phyloP scores from a whole-genome alignment of 2,329 filamentous ascomycete species.

The Teratosphaeria epicoccoides region DNA sequence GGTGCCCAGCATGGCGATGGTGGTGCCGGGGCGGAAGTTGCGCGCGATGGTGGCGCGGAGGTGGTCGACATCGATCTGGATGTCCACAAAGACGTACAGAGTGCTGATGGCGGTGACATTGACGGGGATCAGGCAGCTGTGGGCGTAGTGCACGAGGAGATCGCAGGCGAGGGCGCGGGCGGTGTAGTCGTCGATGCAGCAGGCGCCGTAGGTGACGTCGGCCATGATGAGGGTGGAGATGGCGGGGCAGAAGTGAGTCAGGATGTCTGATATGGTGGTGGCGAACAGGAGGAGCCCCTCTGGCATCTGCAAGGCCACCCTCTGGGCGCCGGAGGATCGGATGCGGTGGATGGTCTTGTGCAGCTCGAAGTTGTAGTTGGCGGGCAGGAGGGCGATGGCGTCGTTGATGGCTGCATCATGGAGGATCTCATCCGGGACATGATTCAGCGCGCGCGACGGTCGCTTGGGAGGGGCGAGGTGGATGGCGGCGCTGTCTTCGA shows the following conservation, averaged over 20 bases:
- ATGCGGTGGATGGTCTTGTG: constrained; percentile 97
- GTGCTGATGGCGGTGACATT: constrained; percentile 96
- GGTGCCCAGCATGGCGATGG: constrained; percentile 84
- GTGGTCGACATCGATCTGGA: constrained; percentile 85
- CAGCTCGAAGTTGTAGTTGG: constrained; percentile 98
- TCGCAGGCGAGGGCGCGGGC: constrained; percentile 90
- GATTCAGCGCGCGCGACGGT: constrained; percentile 72
- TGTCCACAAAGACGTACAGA: constrained; percentile 95
- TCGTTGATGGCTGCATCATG: constrained; percentile 76
- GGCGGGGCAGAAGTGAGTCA: constrained; percentile 85
- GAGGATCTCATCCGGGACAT: constrained; percentile 78
- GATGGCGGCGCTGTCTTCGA: constrained; percentile 55
- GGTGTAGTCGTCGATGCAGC: constrained; percentile 97
- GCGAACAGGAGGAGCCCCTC: constrained; percentile 92
- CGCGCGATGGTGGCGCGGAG: constrained; percentile 75
- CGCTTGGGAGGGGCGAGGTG: constrained; percentile 63
- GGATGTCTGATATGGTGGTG: constrained; percentile 92
- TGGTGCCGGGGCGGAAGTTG: constrained; percentile 78
- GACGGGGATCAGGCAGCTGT: constrained; percentile 91
- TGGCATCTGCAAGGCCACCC: constrained; percentile 90
- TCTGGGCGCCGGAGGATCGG: constrained; percentile 64
- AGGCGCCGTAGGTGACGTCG: constrained; percentile 95
- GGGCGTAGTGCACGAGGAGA: constrained; percentile 89
- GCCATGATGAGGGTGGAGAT: constrained; percentile 96
- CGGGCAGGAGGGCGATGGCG: constrained; percentile 74